Evolutionary conservation across 768 basidiomycete genomes (phyloP), one percentile per base, ranked within the genome.

Genomic region (Wakefieldia striispora): DNA sequence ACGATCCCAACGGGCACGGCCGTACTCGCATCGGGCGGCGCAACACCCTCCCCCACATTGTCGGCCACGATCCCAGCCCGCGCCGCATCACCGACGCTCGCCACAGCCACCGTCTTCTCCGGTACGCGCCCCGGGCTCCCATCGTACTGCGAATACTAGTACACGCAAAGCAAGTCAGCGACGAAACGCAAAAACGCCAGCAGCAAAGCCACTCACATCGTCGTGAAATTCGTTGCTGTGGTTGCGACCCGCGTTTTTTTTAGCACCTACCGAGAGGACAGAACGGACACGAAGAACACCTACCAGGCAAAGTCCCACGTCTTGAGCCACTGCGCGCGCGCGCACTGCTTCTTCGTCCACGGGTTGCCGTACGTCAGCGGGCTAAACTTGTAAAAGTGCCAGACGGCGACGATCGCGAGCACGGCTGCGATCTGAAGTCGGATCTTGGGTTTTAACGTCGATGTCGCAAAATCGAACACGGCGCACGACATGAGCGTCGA

Each of bases 261-360:
- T n/a, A n/a, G 43, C 26, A 1, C 41, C n/a, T 12, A 48, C 11
- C 33, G 40, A 48, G 40, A 48, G 3, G 6, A 17, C 23, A 23
- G 10, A 3, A 11, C 11, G 16, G 11, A 11, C n/a, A 16, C n/a
- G n/a, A 7, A 21, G 1, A 31, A 40, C 8, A 66, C 79, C 36
- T 61, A 84, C 87, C 95, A 99, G 24, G 83, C 79, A 66, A 98
- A 97, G 70, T 99, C 97, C 97, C 97, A 99, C 5, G 86, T 88
- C 72, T 85, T 91, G 35, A 95, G 57, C 91, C 92, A 95, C 63
- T 83, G 85, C 1, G 91, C 84, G 35, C 72, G 77, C 44, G 77
- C 65, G 59, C 97, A 98, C 53, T 90, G 76, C 8, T 60, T 63
- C 71, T 78, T 90, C 29, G 95, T 97, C 97, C 95, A 98, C 0